Evolutionary conservation across 768 basidiomycete species (phyloP).

Genomic region (Rhodosporidiobolus odoratus): DNA sequence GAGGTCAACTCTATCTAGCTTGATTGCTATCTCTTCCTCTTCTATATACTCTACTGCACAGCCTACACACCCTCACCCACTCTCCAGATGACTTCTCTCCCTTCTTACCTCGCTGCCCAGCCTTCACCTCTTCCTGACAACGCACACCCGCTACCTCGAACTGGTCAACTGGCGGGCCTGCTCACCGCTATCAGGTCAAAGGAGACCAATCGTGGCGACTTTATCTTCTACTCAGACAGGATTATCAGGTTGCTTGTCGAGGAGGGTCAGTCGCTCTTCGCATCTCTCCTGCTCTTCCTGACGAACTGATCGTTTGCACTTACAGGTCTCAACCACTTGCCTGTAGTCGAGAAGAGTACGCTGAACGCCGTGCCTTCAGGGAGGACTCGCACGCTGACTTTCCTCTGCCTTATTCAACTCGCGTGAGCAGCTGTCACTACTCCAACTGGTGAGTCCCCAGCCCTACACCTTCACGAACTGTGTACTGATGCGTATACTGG

Average conservation of each 20-base stretch:
- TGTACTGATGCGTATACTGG: conserved; percentile 24
- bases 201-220: conserved; percentile 78
- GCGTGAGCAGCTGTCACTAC: conserved; percentile 56
- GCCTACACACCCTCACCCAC: not conserved
- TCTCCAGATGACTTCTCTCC: not conserved
- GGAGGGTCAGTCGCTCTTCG: conserved; percentile 46
- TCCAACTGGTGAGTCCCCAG: conserved; percentile 58
- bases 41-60: no score
- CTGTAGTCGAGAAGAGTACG: conserved; percentile 63
- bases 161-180: conserved; percentile 86
- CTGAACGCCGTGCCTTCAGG: no score
- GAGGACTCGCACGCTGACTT: not conserved
- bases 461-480: conserved; percentile 13
- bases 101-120: not conserved
- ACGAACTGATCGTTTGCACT: conserved; percentile 45
- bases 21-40: no score
- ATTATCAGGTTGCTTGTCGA: conserved; percentile 65
- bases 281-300: not conserved
- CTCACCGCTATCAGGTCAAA: conserved; percentile 63
- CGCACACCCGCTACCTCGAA: conserved; percentile 83
- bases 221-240: conserved; percentile 83
- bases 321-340: conserved; percentile 81
- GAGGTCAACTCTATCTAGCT: no score
- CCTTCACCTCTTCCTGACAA: conserved; percentile 58
- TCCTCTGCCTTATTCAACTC: not conserved